Evolutionary conservation across 73 alveolate genomes (phyloP).

Genomic region (Symbiodinium natans): DNA sequence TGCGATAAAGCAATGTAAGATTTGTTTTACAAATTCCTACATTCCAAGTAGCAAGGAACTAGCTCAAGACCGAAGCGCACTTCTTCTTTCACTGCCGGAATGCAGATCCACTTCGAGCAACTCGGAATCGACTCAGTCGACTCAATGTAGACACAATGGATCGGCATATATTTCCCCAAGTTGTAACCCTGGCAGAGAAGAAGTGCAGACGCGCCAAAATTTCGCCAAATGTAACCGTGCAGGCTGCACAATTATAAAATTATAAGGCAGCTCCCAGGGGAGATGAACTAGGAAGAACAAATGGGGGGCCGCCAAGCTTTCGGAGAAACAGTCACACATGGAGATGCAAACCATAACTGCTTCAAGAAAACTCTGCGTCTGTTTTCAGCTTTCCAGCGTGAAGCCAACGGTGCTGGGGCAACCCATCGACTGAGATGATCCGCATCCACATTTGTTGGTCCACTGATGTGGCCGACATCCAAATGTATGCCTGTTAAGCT

Average conservation of each 20-base stretch:
- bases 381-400: background rate
- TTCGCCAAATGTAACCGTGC: background rate
- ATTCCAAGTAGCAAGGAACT: no score
- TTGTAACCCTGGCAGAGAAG: background rate
- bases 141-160: background rate
- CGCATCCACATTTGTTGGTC: background rate
- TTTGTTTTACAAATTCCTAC: no score
- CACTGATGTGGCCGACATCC: background rate
- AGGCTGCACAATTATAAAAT: background rate
- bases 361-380: background rate
- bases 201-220: background rate
- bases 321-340: background rate
- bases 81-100: no score
- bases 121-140: no score
- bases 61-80: no score
- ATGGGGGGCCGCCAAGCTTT: background rate
- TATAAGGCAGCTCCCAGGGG: background rate
- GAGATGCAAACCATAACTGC: background rate
- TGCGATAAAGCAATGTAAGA: no score
- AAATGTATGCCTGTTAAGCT: background rate
- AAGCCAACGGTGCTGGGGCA: background rate
- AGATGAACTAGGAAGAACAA: background rate
- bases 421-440: constrained; percentile 1
- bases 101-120: no score
- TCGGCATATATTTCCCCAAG: background rate